These are phyloP conservation scores for Blakeslea trispora DNA, from an alignment of 371 early-diverging fungal species.

Conservation along the genomic window DNA sequence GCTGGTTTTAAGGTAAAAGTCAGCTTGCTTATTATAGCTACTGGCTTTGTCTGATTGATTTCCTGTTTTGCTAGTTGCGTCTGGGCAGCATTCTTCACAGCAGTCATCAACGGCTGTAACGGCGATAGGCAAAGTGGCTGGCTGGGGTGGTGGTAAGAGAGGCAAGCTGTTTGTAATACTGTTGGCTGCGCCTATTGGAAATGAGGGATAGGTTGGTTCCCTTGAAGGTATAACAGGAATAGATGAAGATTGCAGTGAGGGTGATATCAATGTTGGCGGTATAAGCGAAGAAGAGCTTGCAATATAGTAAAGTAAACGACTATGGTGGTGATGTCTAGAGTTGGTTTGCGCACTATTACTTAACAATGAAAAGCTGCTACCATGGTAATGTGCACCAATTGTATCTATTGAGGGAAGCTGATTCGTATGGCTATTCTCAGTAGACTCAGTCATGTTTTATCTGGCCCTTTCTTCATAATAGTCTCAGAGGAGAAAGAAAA, in stretches of 20 bases:
- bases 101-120: constrained; percentile 24
- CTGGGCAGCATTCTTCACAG: constrained; percentile 25
- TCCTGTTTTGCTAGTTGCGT: background rate
- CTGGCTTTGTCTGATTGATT: background rate
- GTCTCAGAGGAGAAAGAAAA: background rate
- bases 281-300: background rate
- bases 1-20: background rate
- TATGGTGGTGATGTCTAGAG: background rate
- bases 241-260: background rate
- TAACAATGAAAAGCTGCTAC: no score
- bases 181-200: background rate
- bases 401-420: background rate
- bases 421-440: background rate
- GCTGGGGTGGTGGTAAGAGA: background rate
- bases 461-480: background rate
- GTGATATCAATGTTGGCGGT: background rate
- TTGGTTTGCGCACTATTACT: background rate
- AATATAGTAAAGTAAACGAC: background rate
- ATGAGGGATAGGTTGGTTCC: no score
- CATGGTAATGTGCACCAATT: background rate
- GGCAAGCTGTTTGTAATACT: background rate
- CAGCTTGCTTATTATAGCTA: no score
- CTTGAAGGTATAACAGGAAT: background rate
- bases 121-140: constrained; percentile 16
- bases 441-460: background rate